Conservation (phyloP, 73 alveolate species). For the Uronychia setigera region DNA sequence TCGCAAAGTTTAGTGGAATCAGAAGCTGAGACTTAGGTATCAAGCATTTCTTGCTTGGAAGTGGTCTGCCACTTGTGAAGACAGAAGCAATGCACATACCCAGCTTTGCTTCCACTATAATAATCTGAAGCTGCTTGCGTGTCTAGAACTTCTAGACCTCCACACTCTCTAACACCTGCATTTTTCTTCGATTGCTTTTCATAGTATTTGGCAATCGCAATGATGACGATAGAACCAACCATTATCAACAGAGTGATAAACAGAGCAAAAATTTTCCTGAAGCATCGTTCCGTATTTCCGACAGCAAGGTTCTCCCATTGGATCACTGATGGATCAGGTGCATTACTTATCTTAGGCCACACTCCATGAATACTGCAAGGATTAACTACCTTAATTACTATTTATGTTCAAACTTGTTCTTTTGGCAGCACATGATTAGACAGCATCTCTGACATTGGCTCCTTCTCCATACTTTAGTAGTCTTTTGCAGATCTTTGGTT, state of each 20-base stretch:
- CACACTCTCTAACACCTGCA: neutral
- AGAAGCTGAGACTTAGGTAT: neutral
- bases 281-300: conserved; percentile 16
- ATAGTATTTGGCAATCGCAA: conserved; percentile 16
- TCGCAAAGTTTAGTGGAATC: conserved; percentile 20
- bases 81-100: conserved; percentile 58
- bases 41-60: too few species aligned
- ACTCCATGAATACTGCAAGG: conserved; percentile 3
- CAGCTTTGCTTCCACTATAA: conserved; percentile 1
- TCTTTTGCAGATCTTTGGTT: conserved; percentile 29
- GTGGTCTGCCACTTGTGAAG: too few species aligned
- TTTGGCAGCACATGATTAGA: neutral
- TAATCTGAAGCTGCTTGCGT: conserved; percentile 33
- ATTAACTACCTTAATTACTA: neutral
- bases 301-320: conserved; percentile 57
- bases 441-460: conserved; percentile 28
- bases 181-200: conserved; percentile 6
- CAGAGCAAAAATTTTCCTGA: conserved; percentile 23
- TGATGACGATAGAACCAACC: conserved; percentile 10
- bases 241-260: conserved; percentile 28
- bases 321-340: conserved; percentile 53
- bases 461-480: neutral
- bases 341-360: conserved; percentile 27
- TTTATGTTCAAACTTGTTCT: neutral
- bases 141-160: conserved; percentile 10